Base-by-base conservation (phyloP, 768 basidiomycete species). In the Leccinum olivaceopallidum region DNA sequence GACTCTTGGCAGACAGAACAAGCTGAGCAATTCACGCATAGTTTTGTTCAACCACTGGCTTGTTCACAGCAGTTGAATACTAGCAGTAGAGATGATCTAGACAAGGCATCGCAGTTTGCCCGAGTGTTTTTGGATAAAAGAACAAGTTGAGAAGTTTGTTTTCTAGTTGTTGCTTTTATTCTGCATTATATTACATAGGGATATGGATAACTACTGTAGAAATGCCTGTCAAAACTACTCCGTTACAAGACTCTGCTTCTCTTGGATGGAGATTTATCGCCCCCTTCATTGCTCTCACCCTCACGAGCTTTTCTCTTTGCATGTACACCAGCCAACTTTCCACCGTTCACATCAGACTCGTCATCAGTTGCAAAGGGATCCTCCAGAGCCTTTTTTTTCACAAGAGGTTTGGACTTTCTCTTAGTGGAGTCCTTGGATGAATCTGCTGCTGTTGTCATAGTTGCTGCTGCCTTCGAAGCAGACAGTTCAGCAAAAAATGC, bases 281-380 rank as follows among this genome's bases (percentile, higher is more conserved):
- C 36, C 30, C 69, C 66, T 20, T 57, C 72, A 47, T 68, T 75
- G 62, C 63, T 73, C 16, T 68, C 77, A 62, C 62, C 73, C 39
- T 67, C 75, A 51, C 58, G 63, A 53, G 26, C 39, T 18, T 68
- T 62, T 54, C 64, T 58, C 51, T 64, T 65, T 22, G 30, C 26
- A 22, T 20, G 50, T 37, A 37, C 58, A 39, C 55, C 50, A 56
- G 26, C 18, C 9, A 52, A 34, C 60, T 68, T 69, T 20, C 57
- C 69, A 67, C 47, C 63, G 61, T 56, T 67, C 24, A 58, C 59
- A 20, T 34, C 36, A 58, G 28, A 28, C 9, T 76, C 76, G 48
- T 77, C 76, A 55, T 85, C 85, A 53, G 85, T 86, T 50, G 75
- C 83, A 72, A 90, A 90, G 9, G 81, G 83, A 53, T 83, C 82